phyloP scores from a whole-genome alignment of 2,329 filamentous ascomycete genomes.

The Monosporascus sp. region DNA sequence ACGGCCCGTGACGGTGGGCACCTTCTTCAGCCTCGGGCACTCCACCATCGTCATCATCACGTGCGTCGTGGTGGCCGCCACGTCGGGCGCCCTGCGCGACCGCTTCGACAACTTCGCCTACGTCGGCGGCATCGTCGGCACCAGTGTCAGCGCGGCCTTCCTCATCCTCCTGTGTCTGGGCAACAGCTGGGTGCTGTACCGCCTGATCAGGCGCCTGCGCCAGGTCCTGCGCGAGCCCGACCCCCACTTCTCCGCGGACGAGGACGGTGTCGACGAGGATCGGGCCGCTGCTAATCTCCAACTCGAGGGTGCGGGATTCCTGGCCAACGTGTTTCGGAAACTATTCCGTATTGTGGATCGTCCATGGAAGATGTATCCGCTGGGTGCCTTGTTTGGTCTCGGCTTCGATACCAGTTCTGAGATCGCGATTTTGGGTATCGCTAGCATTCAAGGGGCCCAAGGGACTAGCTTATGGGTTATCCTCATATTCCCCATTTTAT shows the following conservation, averaged over 20 bases:
- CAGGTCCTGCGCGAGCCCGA: constrained; percentile 46
- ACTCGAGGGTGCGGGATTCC: constrained; percentile 70
- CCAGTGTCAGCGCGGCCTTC: constrained; percentile 77
- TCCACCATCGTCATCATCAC: constrained; percentile 90
- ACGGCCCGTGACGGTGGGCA: constrained; percentile 84
- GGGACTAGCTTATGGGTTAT: constrained; percentile 94
- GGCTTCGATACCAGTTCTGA: constrained; percentile 96
- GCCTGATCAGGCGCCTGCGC: constrained; percentile 64
- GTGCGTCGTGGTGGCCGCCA: constrained; percentile 86
- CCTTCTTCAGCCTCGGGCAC: constrained; percentile 90
- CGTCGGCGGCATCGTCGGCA: constrained; percentile 85
- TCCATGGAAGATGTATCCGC: constrained; percentile 65
- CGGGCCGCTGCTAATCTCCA: constrained; percentile 49
- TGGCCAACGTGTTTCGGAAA: constrained; percentile 65
- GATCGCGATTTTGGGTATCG: constrained; percentile 85
- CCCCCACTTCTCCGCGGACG: constrained; percentile 21
- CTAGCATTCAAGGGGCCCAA: constrained; percentile 76
- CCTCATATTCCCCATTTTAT: constrained; percentile 81
- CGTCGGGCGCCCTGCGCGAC: constrained; percentile 73
- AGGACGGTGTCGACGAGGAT: constrained; percentile 13
- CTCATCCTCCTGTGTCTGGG: constrained; percentile 75
- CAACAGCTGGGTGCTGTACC: constrained; percentile 81
- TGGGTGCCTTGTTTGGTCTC: constrained; percentile 78
- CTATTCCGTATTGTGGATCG: constrained; percentile 70
- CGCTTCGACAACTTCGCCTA: constrained; percentile 75